Base-by-base conservation (phyloP, 2,329 filamentous ascomycete genomes). In the Thielaviopsis euricoi region DNA sequence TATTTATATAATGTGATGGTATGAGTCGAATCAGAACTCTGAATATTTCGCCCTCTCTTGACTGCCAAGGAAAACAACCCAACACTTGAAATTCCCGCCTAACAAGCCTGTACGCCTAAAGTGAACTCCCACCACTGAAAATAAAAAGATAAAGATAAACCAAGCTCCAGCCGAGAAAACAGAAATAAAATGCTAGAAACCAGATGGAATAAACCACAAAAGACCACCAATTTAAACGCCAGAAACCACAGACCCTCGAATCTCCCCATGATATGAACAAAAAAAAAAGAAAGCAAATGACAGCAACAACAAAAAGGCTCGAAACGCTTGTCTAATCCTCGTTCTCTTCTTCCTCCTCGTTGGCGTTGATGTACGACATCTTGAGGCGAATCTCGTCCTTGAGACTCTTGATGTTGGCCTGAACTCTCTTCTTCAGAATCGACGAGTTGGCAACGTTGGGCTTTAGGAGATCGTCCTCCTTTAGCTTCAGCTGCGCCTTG, bases 341-440 rank as follows among this genome's bases (percentile, higher is more conserved):
- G 19, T 59, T 53, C 23, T 61, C 57, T 9, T 59, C 58, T 37
- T 60, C 52, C 22, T 65, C 64, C 17, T 64, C 63, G 53, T 63
- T 61, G 46, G 62, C 57, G 22, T 70, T 71, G 26, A 74, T 72
- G 12, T 71, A 74, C 23, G 70, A 69, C 63, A 71, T 71, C 65
- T 74, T 74, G 59, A 74, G 67, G 61, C 70, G 70, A 63, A 74
- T 73, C 61, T 74, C 72, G 19, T 69, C 70, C 64, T 68, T 71
- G 53, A 74, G 67, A 65, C 73, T 69, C 64, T 71, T 76, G 63
- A 80, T 77, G 55, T 73, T 75, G 23, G 67, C 69, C 62, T 77
- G 71, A 19, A 81, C 67, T 25, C 79, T 74, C 58, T 71, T 73
- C 60, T 71, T 70, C 59, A 82, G 66, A 58, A 81, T 75, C 59